Evolutionary conservation across 257 asterid genomes (phyloP).

Genomic region (Solanum megistacrolobum): DNA sequence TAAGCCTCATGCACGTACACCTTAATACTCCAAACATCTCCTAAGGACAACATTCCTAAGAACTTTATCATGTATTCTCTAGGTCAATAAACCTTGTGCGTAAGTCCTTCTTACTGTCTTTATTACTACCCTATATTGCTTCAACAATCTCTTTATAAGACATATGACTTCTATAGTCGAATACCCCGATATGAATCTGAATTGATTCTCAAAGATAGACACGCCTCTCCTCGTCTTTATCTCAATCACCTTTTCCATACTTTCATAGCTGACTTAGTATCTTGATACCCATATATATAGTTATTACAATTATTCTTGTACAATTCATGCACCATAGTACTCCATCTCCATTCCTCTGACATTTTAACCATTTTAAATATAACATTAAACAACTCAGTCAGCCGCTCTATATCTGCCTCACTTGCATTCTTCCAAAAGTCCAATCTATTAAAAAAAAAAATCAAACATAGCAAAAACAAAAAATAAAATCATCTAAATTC

Average conservation of each 20-base stretch:
- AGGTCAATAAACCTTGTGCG: neutral
- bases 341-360: neutral
- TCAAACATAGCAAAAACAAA: neutral
- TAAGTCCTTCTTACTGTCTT: neutral
- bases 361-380: neutral
- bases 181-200: fast-evolving
- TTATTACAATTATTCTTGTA: no score
- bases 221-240: neutral
- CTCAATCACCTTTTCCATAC: neutral
- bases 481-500: neutral
- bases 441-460: neutral
- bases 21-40: neutral
- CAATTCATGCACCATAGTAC: neutral
- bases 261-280: neutral
- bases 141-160: neutral
- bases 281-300: neutral
- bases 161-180: neutral
- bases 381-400: neutral
- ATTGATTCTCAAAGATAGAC: neutral
- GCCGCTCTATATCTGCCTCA: neutral
- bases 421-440: neutral
- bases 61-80: neutral
- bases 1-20: neutral
- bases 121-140: neutral
- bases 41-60: neutral